Conservation (phyloP, 306 rosid species). For the Coriaria nepalensis region DNA sequence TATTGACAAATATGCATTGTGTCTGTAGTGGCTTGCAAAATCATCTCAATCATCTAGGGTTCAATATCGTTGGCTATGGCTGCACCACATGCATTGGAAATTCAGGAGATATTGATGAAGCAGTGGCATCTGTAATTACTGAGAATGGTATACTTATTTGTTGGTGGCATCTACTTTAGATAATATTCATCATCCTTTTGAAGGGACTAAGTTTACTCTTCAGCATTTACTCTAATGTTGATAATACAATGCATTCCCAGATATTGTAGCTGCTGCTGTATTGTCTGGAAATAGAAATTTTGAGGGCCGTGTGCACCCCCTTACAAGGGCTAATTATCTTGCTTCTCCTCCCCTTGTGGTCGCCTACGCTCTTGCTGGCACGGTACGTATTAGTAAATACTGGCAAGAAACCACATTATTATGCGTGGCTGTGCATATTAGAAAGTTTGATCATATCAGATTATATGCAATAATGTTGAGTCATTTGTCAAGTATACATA, state of each 20-base stretch:
- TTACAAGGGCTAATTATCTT: conserved; percentile 36
- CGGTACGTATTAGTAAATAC: conserved; percentile 14
- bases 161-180: no score
- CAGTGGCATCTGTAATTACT: conserved; percentile 18
- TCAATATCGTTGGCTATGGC: conserved; percentile 24
- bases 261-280: conserved; percentile 28
- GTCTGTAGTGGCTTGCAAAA: conserved; percentile 28
- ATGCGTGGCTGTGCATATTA: background rate
- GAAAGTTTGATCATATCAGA: background rate
- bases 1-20: no score
- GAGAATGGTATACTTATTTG: conserved; percentile 16
- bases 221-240: no score
- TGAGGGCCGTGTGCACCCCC: conserved; percentile 32
- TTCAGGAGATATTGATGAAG: conserved; percentile 34
- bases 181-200: no score
- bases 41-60: conserved; percentile 12
- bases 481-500: no score
- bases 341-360: conserved; percentile 39
- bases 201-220: no score
- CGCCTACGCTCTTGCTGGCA: conserved; percentile 36
- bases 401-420: background rate
- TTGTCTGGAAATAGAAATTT: conserved; percentile 38
- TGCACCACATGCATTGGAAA: conserved; percentile 47
- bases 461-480: conserved; percentile 4
- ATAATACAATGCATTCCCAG: no score